Evolutionary conservation across 306 rosid genomes (phyloP).

Genomic region (Styphnolobium japonicum): DNA sequence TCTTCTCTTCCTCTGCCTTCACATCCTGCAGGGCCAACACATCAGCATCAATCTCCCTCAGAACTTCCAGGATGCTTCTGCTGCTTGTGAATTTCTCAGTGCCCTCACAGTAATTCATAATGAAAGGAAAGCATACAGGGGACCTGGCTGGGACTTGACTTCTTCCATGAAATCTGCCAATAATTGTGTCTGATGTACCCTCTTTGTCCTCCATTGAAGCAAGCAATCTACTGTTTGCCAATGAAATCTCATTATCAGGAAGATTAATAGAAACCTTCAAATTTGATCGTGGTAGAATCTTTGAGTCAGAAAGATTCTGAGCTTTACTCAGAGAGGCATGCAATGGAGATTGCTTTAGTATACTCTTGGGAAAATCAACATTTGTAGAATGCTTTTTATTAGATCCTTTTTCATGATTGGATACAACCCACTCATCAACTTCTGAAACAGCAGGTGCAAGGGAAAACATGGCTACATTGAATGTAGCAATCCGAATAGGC

Average conservation of each 20-base stretch:
- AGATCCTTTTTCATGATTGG: conserved; percentile 26
- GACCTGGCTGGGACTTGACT: conserved; percentile 73
- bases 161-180: conserved; percentile 36
- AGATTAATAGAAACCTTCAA: conserved; percentile 80
- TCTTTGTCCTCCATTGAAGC: conserved; percentile 32
- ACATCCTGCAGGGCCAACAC: conserved; percentile 84
- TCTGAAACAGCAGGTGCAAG: conserved; percentile 83
- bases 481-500: conserved; percentile 71
- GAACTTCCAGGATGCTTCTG: conserved; percentile 69
- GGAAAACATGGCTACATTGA: conserved; percentile 92
- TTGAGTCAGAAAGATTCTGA: conserved; percentile 32
- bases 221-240: conserved; percentile 59
- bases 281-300: conserved; percentile 45
- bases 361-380: conserved; percentile 60
- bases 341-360: conserved; percentile 75
- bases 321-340: conserved; percentile 33
- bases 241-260: conserved; percentile 80
- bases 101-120: conserved; percentile 46
- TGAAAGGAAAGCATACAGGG: conserved; percentile 63
- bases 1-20: conserved; percentile 81
- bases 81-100: conserved; percentile 49
- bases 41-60: conserved; percentile 82
- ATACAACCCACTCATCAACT: conserved; percentile 31
- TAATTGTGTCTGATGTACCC: conserved; percentile 25
- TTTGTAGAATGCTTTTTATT: conserved; percentile 18